These are phyloP conservation scores for Exophiala lecanii-corni DNA, from an alignment of 2,329 filamentous ascomycete species.

Conservation along the genomic window DNA sequence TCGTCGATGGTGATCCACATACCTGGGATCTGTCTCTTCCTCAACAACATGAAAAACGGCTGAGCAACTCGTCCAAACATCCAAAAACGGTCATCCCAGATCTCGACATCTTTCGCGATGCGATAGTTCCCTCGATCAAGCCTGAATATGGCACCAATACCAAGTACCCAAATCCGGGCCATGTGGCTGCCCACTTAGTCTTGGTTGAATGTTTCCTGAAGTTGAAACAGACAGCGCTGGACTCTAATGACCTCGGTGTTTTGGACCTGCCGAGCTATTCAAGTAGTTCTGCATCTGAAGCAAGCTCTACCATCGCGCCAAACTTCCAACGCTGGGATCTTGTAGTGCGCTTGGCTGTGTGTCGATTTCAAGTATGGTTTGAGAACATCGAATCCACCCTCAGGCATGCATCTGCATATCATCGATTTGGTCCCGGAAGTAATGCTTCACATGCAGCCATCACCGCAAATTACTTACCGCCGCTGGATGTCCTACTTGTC, in stretches of 20 bases:
- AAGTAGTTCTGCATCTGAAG: not conserved
- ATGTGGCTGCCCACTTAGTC: conserved; percentile 16
- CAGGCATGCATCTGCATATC: conserved; percentile 18
- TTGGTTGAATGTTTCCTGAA: conserved; percentile 20
- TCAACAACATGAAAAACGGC: not conserved
- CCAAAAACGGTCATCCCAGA: conserved; percentile 16
- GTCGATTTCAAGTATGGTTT: conserved; percentile 18
- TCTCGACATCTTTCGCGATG: conserved; percentile 13
- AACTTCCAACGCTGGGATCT: conserved; percentile 13
- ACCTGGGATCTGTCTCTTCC: not conserved
- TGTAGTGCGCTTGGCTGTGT: conserved; percentile 14
- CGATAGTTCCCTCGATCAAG: conserved; percentile 8
- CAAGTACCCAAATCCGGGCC: conserved; percentile 15
- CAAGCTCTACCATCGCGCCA: not conserved
- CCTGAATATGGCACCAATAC: not conserved
- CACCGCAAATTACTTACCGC: conserved; percentile 19
- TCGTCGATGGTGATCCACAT: not conserved
- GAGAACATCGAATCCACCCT: conserved; percentile 14
- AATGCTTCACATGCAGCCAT: conserved; percentile 9
- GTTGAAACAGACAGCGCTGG: conserved; percentile 7
- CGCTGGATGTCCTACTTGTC: conserved; percentile 22
- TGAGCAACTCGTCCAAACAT: conserved; percentile 2
- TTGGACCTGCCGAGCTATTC: conserved; percentile 6
- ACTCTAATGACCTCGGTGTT: conserved; percentile 7
- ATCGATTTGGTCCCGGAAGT: conserved; percentile 6